Base-by-base conservation (phyloP, 2,329 filamentous ascomycete species). In the Alternaria sp. region DNA sequence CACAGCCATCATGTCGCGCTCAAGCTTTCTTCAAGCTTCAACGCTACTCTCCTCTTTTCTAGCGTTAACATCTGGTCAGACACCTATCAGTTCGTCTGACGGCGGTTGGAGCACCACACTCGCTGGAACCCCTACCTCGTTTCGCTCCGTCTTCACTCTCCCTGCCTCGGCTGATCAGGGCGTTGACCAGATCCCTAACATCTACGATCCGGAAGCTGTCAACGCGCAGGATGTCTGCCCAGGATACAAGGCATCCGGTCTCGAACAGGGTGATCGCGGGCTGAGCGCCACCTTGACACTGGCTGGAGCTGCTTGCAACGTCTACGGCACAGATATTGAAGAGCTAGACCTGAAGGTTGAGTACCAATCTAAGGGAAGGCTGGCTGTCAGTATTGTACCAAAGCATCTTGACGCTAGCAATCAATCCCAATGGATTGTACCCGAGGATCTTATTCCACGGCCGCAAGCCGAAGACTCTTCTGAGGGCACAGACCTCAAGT, bases 291-390 rank as follows among this genome's bases (percentile, higher is more conserved):
- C 78, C 5, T 70, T 89, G 67, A 79, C 69, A 0, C 73, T 89
- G 54, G 85, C 85, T 38, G 87, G 86, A 3, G 66, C 80, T 22
- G 74, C 85, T 30, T 89, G 92, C 81, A 91, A 94, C 76, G 86
- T 88, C 22, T 96, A 94, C 65, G 92, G 93, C 0, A 90, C 85
- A 8, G 93, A 96, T 73, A 81, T 96, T 28, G 83, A 89, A 25
- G 81, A 85, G 5, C 81, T 96, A 50, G 85, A 84, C 36, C 80
- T 96, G 32, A 85, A 87, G 3, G 89, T 95, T 12, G 86, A 89
- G 70, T 90, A 89, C 66, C 88, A 92, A 73, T 84, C 86, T 5
- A 78, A 80, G 16, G 86, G 92, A 67, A 85, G 91, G 2, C 77
- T 95, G 41, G 89, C 90, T 57, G 82, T 95, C 51, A 87, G 89